Evolutionary conservation across 805 yeast genomes (phyloP).

Genomic region (Hagleromyces aurorensis): DNA sequence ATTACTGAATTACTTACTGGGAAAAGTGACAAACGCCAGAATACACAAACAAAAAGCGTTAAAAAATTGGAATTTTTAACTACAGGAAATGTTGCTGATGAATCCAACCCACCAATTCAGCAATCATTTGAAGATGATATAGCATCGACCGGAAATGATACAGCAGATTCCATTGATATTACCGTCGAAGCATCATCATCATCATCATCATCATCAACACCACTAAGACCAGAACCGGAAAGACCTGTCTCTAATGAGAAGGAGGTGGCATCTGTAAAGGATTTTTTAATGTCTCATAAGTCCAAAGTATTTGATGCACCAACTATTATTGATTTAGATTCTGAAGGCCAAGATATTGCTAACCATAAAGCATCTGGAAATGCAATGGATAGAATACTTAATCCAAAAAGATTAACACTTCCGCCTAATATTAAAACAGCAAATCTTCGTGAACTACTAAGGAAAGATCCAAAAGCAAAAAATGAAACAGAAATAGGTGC

Average conservation of each 20-base stretch:
- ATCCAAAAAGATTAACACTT: constrained; percentile 7
- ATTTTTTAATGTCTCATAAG: constrained; percentile 13
- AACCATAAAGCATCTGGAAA: too few species aligned
- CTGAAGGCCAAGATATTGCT: constrained; percentile 1
- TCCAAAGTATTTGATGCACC: constrained; percentile 3
- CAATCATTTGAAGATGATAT: too few species aligned
- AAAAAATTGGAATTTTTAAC: too few species aligned
- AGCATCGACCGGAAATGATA: constrained; percentile 1
- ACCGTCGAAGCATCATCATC: constrained; percentile 6
- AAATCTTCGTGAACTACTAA: constrained; percentile 18
- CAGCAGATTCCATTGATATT: constrained; percentile 6
- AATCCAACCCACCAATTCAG: too few species aligned
- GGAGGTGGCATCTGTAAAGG: constrained; percentile 12
- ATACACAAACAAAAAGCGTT: too few species aligned
- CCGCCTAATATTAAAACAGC: constrained; percentile 20
- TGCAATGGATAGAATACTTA: constrained; percentile 3
- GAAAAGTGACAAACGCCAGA: too few species aligned
- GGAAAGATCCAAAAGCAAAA: constrained; percentile 8
- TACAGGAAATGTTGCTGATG: too few species aligned
- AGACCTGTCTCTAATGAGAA: constrained; percentile 7
- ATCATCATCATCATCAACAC: constrained; percentile 9
- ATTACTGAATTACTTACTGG: too few species aligned
- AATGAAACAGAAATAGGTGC: background rate
- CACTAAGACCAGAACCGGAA: constrained; percentile 3
- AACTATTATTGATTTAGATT: constrained; percentile 12